Percentiles rank a stretch among this genome's conserved stretches.
These are phyloP conservation scores for Tricholomella constricta DNA, from an alignment of 768 basidiomycete species.

Conservation along the genomic window DNA sequence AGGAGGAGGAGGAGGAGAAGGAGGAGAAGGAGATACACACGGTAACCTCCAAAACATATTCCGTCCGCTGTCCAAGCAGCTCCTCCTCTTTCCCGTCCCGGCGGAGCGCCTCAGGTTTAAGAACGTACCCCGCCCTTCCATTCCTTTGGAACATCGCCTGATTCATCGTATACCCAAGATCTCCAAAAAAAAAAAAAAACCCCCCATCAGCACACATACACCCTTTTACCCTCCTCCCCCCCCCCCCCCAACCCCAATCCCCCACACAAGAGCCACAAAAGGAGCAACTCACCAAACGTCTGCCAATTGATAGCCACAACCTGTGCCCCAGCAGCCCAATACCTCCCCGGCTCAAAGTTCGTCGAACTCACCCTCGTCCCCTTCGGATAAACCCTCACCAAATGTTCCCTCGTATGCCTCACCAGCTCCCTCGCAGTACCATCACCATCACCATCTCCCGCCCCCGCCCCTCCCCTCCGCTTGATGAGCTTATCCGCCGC, in stretches of 20 bases:
- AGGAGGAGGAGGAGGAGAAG: too few species aligned
- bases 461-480: too few species aligned
- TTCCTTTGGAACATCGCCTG: conserved; percentile 95
- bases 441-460: conserved; percentile 41
- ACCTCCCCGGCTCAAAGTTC: conserved; percentile 87
- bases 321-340: conserved; percentile 89
- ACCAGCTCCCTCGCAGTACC: conserved; percentile 73
- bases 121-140: conserved; percentile 84
- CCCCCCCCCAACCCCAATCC: not conserved
- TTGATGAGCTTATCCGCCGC: conserved; percentile 77
- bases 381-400: conserved; percentile 87
- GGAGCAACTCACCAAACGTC: conserved; percentile 66
- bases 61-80: conserved; percentile 50
- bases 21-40: conserved; percentile 31
- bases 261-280: not conserved
- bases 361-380: conserved; percentile 78
- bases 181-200: conserved; percentile 42
- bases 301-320: conserved; percentile 98
- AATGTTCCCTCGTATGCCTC: conserved; percentile 81
- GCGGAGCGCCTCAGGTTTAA: conserved; percentile 82
- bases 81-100: conserved; percentile 68
- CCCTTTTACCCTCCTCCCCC: not conserved
- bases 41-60: conserved; percentile 65
- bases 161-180: conserved; percentile 90
- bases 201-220: too few species aligned